Conservation (phyloP, 441 rosid genomes). For the Euphorbia corollata region DNA sequence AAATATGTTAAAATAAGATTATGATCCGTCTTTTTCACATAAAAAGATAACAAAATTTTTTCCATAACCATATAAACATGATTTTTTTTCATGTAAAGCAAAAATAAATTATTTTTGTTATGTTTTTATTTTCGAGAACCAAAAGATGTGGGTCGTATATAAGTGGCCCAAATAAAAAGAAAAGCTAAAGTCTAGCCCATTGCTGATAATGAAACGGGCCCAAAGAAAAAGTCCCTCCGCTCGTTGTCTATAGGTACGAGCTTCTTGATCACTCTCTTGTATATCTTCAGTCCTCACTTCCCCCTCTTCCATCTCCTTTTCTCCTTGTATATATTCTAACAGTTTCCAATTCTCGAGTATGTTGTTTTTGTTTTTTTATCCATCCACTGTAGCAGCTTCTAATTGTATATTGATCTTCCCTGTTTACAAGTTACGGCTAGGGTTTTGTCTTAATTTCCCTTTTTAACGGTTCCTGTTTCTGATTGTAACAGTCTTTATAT, state of each 20-base stretch:
- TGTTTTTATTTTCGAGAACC: too few relatives aligned
- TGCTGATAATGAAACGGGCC: too few relatives aligned
- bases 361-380: neutral
- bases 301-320: neutral
- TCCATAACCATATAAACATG: too few relatives aligned
- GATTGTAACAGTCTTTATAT: neutral
- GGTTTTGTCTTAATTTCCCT: neutral
- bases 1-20: too few relatives aligned
- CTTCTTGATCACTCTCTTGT: neutral
- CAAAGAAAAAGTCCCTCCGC: neutral
- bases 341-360: neutral
- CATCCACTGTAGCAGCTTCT: neutral
- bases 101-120: too few relatives aligned
- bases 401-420: neutral
- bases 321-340: neutral
- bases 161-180: too few relatives aligned
- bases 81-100: too few relatives aligned
- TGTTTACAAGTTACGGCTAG: slow-evolving; percentile 4
- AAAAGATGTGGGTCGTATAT: too few relatives aligned
- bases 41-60: too few relatives aligned
- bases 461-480: neutral
- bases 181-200: too few relatives aligned
- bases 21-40: too few relatives aligned
- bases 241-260: slow-evolving; percentile 5
- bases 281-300: neutral